Evolutionary conservation across 495 filamentous ascomycete species (phyloP).

Genomic region (Penicillium roqueforti): DNA sequence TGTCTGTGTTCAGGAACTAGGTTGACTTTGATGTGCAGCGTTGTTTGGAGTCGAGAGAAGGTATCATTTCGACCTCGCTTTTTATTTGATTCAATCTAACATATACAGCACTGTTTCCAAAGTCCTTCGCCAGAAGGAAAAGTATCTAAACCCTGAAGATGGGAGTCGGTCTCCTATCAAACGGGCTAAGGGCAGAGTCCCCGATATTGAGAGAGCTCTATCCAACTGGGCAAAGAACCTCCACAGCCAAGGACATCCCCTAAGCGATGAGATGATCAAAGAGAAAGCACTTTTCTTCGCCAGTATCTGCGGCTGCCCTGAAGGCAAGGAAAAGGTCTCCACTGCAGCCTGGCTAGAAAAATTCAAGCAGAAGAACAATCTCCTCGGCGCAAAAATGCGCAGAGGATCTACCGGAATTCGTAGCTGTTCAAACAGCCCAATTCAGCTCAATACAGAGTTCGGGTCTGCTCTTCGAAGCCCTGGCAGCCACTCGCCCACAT

Average conservation of each 20-base stretch:
- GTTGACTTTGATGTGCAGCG: constrained; percentile 46
- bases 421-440: constrained; percentile 46
- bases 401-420: constrained; percentile 66
- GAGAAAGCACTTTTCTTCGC: constrained; percentile 88
- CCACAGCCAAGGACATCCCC: constrained; percentile 66
- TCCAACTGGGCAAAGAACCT: constrained; percentile 82
- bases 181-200: constrained; percentile 83
- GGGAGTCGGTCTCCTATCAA: constrained; percentile 85
- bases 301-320: constrained; percentile 66
- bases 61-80: constrained; percentile 45
- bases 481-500: constrained; percentile 65
- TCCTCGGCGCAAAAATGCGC: constrained; percentile 60
- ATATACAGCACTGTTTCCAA: constrained; percentile 88
- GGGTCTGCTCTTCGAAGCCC: constrained; percentile 63
- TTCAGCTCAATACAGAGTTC: constrained; percentile 45
- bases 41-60: constrained; percentile 98
- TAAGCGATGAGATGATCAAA: constrained; percentile 79
- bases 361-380: constrained; percentile 90
- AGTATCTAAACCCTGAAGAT: constrained; percentile 88
- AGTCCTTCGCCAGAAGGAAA: constrained; percentile 92
- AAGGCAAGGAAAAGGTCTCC: constrained; percentile 71
- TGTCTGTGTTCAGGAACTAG: constrained; percentile 16
- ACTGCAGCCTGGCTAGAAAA: constrained; percentile 86
- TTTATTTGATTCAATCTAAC: constrained; percentile 22
- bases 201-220: constrained; percentile 93